Evolutionary conservation across 2,329 filamentous ascomycete genomes (phyloP), one percentile per base, ranked within the genome.

Genomic region (Diaporthe caulivora): DNA sequence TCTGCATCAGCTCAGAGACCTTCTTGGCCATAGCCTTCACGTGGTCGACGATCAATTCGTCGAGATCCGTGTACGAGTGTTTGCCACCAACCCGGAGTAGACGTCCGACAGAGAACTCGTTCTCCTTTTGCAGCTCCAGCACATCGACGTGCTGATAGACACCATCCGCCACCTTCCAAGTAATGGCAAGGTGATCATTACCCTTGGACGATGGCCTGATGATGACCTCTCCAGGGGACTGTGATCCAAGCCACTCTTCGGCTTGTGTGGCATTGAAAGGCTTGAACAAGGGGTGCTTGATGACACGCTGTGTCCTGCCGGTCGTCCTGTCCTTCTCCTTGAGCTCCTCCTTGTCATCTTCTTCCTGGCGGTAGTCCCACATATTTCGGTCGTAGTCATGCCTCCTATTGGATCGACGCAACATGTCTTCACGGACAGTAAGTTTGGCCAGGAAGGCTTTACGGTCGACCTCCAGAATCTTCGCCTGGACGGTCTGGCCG

Each of bases 141-240:
- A 99, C 96, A 83, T 99, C 97, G 76, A 99, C 94, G 82, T 99
- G 97, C 84, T 99, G 95, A 82, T 95, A 99, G n/a, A 98, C 92
- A 74, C 93, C 93, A 81, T 98, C 95, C 1, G 95, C 93, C 18
- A 99, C 95, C 86, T 99, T 99, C 97, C 97, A 99, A 0, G 97
- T 99, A 60, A 99, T 92, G 10, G 96, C 95, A 71, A 99, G 87
- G 85, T 99, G 97, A 82, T 99, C 97, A 73, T 95, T 93, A 57
- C 97, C 97, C 82, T 97, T 98, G 37, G 95, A 98, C 0, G 95
- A 98, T 4, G 97, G 96, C 57, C 97, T 93, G 80, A 99, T 98
- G 75, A 99, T 95, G 71, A 97, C 93, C 82, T 98, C 97, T 64
- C 97, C 97, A 9, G 92, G 88, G 68, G 93, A 90, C 81, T 97